Base-by-base conservation (phyloP, 371 early-diverging fungal genomes). In the Synchytrium microbalum region DNA sequence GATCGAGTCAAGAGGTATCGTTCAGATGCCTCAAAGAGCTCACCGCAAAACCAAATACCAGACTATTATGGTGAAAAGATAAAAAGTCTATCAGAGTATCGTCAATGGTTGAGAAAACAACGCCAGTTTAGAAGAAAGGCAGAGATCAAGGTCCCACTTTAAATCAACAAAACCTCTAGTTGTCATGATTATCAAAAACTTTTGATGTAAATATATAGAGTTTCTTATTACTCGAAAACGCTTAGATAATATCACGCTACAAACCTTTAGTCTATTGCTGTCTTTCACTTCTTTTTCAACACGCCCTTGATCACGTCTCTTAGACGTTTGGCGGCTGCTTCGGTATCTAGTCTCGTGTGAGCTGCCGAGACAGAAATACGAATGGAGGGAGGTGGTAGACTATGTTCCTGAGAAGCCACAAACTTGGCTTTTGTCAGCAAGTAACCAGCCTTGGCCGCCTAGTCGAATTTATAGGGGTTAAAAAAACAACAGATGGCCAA, bases 51-150 rank as follows among this genome's bases (percentile, higher is more conserved):
- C 70, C 91, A 90, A 29, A 79, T 92, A 56, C 93, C 95, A 14
- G 94, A 95, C 70, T 94, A 87, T 67, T 93, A 94, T 69, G 96
- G 93, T 46, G 96, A 95, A 70, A 90, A 90, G 75, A 88, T 95
- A 72, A 80, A 84, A 61, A 88, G 89, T 24, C 84, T 93, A 32
- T 64, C 72, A 26, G 92, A 84, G 38, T 95, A 95, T 73, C 85
- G 93, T 52, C 70, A 76, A 46, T 95, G 96, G 96, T 77, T 94
- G 61, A 81, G 88, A 72, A 92, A 90, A 71, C 95, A 95, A 78
- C 76, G 92, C 58, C 87, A 87, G 63, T 64, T 19, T 8, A 3
- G 28, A n/a, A 61, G 8, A 16, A 61, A 61, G 56, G 51, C 60
- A 5, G 54, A 28, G 56, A 25, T 55, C 56, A 38, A 38, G 46